Conservation (phyloP, 768 basidiomycete species). For the Coprinopsis cinerea region DNA sequence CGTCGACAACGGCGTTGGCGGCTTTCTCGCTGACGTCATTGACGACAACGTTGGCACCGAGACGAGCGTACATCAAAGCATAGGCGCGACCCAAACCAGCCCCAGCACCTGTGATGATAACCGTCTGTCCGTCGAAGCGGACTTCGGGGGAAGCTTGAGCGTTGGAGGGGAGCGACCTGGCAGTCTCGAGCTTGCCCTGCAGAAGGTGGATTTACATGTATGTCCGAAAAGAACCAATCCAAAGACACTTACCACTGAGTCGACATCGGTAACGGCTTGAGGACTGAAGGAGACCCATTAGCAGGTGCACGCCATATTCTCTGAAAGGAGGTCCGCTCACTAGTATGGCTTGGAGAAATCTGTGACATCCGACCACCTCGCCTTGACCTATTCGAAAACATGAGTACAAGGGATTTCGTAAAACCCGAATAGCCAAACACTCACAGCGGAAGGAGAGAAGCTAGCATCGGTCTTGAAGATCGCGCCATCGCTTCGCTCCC, state of each 20-base stretch:
- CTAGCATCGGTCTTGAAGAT: slow-evolving; percentile 85
- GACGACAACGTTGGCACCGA: slow-evolving; percentile 95
- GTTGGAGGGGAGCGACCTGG: slow-evolving; percentile 63
- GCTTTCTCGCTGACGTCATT: slow-evolving; percentile 91
- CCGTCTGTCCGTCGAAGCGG: slow-evolving; percentile 84
- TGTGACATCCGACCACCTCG: slow-evolving; percentile 74
- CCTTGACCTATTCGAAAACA: slow-evolving; percentile 55
- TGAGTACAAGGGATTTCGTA: neutral
- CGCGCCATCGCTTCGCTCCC: slow-evolving; percentile 84
- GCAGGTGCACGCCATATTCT: neutral
- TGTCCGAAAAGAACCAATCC: neutral
- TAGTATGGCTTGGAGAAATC: slow-evolving; percentile 71
- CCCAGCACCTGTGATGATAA: slow-evolving; percentile 91
- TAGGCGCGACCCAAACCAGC: slow-evolving; percentile 91
- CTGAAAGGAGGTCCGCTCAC: slow-evolving; percentile 35
- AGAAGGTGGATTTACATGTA: neutral
- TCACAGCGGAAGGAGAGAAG: slow-evolving; percentile 92
- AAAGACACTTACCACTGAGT: slow-evolving; percentile 39
- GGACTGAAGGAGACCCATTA: slow-evolving; percentile 45
- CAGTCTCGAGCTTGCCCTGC: slow-evolving; percentile 54
- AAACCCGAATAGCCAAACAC: slow-evolving; percentile 15
- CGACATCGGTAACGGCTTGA: slow-evolving; percentile 52
- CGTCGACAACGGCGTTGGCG: slow-evolving; percentile 80
- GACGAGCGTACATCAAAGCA: slow-evolving; percentile 82
- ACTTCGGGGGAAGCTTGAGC: slow-evolving; percentile 62